Base-by-base conservation (phyloP, 1,139 yeast genomes). In the Geotrichum reessii region DNA sequence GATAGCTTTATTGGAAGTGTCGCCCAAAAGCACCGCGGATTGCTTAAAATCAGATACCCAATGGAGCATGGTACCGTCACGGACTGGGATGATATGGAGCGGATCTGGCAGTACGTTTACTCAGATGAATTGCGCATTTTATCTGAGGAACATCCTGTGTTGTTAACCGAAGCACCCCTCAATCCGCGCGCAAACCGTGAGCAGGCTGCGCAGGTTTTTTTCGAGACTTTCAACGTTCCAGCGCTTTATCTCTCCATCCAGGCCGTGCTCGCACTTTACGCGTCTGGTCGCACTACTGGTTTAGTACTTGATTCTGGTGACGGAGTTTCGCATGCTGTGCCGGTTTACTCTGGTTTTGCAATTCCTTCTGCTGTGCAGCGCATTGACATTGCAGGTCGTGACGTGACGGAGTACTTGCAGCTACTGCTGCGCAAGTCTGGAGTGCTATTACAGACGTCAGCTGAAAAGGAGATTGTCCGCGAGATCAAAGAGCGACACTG, bases 211-310 rank as follows among this genome's bases (percentile, higher is more conserved):
- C 93, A 90, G 72, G 73, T 89, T 1, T 74, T 90, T 60, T 92
- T 89, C 72, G 98, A 92, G 69, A 85, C 84, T 52, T 88, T 90
- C 73, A 84, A 84, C 65, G 82, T 87, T n/a, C 97, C 97, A 1
- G 92, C 97, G 8, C 68, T 90, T n/a, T 89, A 89, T 69, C 75
- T 90, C 19, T 82, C 91, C 2, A 80, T 88, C 52, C 97, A 91
- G 65, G 95, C 96, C 0, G 92, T 91, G 14, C 75, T 92, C 57
- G 82, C 97, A 1, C 75, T 92, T 42, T 92, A 92, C 73, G 92
- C 97, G 0, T 81, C 89, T 2, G 98, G 98, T 0, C 76, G 91
- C 64, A 92, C 97, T 2, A 91, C 96, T 0, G 98, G 98, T 0
- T 81, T 89, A 47, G 96, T 90, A 11, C 71, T 92, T 14, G 97